Evolutionary conservation across 2,329 filamentous ascomycete species (phyloP).

Genomic region (Cladophialophora exuberans): DNA sequence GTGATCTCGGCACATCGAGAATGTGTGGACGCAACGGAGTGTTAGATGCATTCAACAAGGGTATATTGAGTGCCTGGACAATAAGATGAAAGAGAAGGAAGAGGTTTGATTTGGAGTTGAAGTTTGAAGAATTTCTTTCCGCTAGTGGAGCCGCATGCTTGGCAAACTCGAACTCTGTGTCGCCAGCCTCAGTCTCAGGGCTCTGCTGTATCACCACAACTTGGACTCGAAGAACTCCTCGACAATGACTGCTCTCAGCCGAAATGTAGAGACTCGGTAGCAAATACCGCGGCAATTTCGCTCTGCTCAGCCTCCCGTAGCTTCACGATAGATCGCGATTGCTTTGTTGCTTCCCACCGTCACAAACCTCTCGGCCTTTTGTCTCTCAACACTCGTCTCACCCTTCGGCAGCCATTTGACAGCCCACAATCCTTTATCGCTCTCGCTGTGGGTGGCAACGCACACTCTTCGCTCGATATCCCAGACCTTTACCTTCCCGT

Average conservation of each 20-base stretch:
- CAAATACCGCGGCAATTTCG: too few species aligned
- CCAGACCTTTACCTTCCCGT: conserved; percentile 97
- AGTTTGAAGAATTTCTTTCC: background rate
- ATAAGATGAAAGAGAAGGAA: conserved; percentile 19
- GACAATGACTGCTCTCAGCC: too few species aligned
- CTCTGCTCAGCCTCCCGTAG: conserved; percentile 65
- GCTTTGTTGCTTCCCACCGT: conserved; percentile 76
- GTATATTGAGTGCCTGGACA: conserved; percentile 28
- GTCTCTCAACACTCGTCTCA: conserved; percentile 44
- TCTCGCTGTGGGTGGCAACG: conserved; percentile 92
- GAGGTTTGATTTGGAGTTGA: background rate
- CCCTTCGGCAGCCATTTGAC: conserved; percentile 80
- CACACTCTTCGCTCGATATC: conserved; percentile 80
- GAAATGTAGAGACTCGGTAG: too few species aligned
- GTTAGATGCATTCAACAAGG: conserved; percentile 28
- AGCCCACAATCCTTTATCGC: conserved; percentile 80
- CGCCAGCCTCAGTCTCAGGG: too few species aligned
- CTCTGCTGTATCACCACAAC: too few species aligned
- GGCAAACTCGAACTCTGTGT: too few species aligned
- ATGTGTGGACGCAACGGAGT: conserved; percentile 27
- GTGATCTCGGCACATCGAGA: conserved; percentile 27
- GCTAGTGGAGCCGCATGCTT: background rate
- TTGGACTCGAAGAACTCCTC: too few species aligned
- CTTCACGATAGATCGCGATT: conserved; percentile 82
- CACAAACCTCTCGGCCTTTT: conserved; percentile 69